phyloP scores from a whole-genome alignment of 345 rosid species.

The Ceriops decandra region DNA sequence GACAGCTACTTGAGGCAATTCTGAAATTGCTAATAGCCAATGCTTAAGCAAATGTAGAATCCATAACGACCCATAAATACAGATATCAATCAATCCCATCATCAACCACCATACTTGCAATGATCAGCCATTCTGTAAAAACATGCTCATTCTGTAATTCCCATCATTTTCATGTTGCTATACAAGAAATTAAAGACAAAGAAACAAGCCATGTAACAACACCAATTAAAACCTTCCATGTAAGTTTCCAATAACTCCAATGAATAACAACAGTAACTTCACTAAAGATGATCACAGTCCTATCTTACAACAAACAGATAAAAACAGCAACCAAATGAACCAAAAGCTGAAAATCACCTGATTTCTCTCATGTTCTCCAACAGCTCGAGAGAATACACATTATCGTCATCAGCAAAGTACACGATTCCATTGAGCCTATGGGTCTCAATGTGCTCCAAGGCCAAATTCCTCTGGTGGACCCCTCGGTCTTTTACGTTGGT shows the following conservation, averaged over 20 bases:
- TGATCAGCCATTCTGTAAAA: too few species aligned
- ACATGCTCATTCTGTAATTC: too few species aligned
- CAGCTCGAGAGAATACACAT: conserved; percentile 69
- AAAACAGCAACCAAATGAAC: not conserved
- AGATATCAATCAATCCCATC: too few species aligned
- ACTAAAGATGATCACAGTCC: not conserved
- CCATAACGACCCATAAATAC: not conserved
- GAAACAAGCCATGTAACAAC: not conserved
- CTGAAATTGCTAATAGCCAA: too few species aligned
- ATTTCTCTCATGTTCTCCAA: conserved; percentile 62
- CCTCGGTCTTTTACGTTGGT: conserved; percentile 64
- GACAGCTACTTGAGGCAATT: not conserved
- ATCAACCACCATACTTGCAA: too few species aligned
- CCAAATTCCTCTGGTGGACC: conserved; percentile 69
- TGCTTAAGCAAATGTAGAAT: not conserved
- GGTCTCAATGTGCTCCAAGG: conserved; percentile 69
- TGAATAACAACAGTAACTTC: not conserved
- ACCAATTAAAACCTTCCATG: not conserved
- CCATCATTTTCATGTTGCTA: too few species aligned
- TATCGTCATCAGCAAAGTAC: conserved; percentile 82
- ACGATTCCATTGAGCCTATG: conserved; percentile 83
- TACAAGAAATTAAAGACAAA: too few species aligned
- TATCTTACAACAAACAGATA: not conserved
- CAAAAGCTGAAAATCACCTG: conserved; percentile 37
- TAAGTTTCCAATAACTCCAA: not conserved